These are phyloP conservation scores for Lentinula guzmanii DNA, from an alignment of 768 basidiomycete genomes.

Conservation along the genomic window DNA sequence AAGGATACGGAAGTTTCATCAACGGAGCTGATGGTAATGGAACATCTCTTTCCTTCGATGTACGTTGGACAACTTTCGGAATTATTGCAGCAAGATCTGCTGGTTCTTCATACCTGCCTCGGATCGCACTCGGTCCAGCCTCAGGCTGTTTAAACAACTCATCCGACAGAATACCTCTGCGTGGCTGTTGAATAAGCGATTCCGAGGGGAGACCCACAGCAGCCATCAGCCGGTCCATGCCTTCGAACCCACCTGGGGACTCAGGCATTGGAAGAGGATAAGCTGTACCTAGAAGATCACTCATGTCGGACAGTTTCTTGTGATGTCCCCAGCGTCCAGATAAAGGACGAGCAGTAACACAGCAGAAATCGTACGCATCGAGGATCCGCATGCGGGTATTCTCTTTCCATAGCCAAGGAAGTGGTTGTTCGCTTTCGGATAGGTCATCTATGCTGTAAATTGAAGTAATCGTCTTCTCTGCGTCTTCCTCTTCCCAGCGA, in stretches of 20 bases:
- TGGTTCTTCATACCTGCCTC: constrained; percentile 9
- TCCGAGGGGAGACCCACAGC: constrained; percentile 38
- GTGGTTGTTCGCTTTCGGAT: constrained; percentile 36
- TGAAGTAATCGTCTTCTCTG: constrained; percentile 47
- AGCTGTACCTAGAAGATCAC: constrained; percentile 16
- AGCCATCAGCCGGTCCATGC: constrained; percentile 55
- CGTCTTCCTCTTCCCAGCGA: constrained; percentile 78
- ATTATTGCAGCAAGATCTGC: constrained; percentile 31
- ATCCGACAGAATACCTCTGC: constrained; percentile 52
- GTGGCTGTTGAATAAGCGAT: constrained; percentile 40
- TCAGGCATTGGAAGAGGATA: constrained; percentile 13
- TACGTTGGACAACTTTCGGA: constrained; percentile 38
- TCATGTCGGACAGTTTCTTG: constrained; percentile 21
- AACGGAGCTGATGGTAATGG: constrained; percentile 29
- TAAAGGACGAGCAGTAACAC: constrained; percentile 26
- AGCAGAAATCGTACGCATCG: constrained; percentile 80
- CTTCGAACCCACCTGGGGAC: constrained; percentile 34
- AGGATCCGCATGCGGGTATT: constrained; percentile 64
- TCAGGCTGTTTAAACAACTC: constrained; percentile 56
- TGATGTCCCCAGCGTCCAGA: constrained; percentile 26
- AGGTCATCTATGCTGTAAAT: constrained; percentile 41
- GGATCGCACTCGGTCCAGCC: constrained; percentile 13
- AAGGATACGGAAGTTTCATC: constrained; percentile 64
- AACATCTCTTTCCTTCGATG: constrained; percentile 39
- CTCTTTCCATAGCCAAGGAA: constrained; percentile 80